These are phyloP conservation scores for Penicillium sp. DNA, from an alignment of 2,329 filamentous ascomycete genomes.

Conservation along the genomic window DNA sequence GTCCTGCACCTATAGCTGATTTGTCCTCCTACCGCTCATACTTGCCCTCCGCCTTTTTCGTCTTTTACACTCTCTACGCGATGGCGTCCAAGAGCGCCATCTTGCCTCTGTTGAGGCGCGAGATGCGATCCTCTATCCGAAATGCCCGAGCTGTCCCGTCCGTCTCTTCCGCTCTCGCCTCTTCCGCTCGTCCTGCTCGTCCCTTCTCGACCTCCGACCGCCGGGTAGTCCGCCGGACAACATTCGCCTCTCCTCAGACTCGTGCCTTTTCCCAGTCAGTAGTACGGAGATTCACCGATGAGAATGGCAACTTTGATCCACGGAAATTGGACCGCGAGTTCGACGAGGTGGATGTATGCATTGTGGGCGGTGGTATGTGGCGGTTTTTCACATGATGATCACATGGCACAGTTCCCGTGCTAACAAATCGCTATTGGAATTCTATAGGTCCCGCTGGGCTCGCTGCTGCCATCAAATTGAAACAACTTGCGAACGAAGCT, in stretches of 20 bases:
- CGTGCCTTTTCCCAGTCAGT: conserved; percentile 48
- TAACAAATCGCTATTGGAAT: conserved; percentile 6
- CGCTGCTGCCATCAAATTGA: conserved; percentile 87
- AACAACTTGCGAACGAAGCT: conserved; percentile 90
- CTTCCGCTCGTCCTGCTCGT: conserved; percentile 18
- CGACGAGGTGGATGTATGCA: conserved; percentile 94
- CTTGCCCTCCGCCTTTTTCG: conserved; percentile 1
- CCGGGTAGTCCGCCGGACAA: conserved; percentile 19
- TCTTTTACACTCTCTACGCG: neutral
- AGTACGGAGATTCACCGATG: conserved; percentile 43
- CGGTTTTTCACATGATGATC: neutral
- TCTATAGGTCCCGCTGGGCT: conserved; percentile 77
- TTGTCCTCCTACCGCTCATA: neutral
- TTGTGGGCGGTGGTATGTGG: conserved; percentile 76
- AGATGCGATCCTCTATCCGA: conserved; percentile 34
- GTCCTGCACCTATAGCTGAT: neutral
- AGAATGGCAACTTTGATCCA: conserved; percentile 64
- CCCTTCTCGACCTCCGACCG: conserved; percentile 20
- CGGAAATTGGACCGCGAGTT: conserved; percentile 75
- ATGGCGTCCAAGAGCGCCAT: conserved; percentile 45
- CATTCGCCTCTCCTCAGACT: conserved; percentile 31
- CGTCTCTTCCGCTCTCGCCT: conserved; percentile 20
- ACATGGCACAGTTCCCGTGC: neutral
- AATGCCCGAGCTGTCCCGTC: conserved; percentile 29
- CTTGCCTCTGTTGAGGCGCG: conserved; percentile 44